Base-by-base conservation (phyloP, 2,329 filamentous ascomycete genomes). In the Aspergillus carbonarius region DNA sequence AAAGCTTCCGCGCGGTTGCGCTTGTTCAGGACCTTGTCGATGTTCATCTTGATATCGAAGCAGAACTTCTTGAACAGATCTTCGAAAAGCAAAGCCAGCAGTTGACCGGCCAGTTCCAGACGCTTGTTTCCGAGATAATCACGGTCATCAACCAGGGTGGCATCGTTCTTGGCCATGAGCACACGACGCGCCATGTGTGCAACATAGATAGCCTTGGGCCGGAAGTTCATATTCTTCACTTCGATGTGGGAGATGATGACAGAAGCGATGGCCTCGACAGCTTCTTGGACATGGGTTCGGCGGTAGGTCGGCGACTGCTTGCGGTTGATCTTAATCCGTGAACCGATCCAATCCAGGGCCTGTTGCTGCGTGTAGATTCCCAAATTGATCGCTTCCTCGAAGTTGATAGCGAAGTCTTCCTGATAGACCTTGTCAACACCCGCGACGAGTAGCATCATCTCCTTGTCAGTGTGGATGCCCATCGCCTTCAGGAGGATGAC, bases 91-190 rank as follows among this genome's bases (percentile, higher is more conserved):
- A 99, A 83, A 3, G 95, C 93, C 61, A 99, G 79, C 72, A 99
- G 88, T 76, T 98, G 95, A 0, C 95, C 95, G 55, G 96, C 96
- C 76, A 99, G 76, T 75, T 99, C 95, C 44, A 99, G 81, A 60
- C 95, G 87, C 78, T 99, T 99, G 79, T 99, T 99, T 65, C 95
- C 95, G 30, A 99, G 92, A 70, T 98, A 99, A 77, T 99, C 96
- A 71, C 95, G 86, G 73, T 99, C 95, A 68, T 99, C 95, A 1
- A 99, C 92, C 54, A 98, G 81, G 57, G 89, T 92, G 1, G 90
- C 85, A 70, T 99, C 91, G 60, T 95, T 90, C 70, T 92, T 89
- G 1, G 93, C 93, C 90, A 98, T 96, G 50, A 99, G 78, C 3
- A 98, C 93, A 74, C 93, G 86, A n/a, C 95, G 89, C 27, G 92